Conservation (phyloP, 2,329 filamentous ascomycete species). For the Ophiostoma triangulosporum region DNA sequence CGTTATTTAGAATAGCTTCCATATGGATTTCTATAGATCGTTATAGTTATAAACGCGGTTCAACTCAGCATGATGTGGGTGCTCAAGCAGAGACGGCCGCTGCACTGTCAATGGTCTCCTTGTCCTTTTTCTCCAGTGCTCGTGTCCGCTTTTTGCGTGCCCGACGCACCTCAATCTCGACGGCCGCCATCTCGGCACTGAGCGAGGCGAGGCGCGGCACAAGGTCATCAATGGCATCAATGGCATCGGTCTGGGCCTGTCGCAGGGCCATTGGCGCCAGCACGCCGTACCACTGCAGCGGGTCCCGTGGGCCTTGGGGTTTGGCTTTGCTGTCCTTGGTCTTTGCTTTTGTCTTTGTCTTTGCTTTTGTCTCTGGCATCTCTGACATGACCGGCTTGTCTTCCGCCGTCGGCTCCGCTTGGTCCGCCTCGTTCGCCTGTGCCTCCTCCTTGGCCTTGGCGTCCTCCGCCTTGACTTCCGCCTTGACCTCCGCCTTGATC, state of each 20-base stretch:
- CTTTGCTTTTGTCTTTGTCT: neutral
- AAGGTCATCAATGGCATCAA: slow-evolving; percentile 40
- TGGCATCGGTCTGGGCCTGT: slow-evolving; percentile 45
- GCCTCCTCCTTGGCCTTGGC: neutral
- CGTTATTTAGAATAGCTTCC: too few relatives aligned
- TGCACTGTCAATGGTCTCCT: neutral
- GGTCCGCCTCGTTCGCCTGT: slow-evolving; percentile 1
- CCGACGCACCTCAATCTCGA: slow-evolving; percentile 57
- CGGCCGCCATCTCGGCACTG: slow-evolving; percentile 44
- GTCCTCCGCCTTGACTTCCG: neutral
- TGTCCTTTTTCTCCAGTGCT: slow-evolving; percentile 10
- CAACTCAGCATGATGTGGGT: neutral
- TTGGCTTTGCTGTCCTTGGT: slow-evolving; percentile 5
- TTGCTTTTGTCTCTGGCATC: neutral
- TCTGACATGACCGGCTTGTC: slow-evolving; percentile 1
- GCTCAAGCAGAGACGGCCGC: neutral
- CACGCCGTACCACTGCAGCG: slow-evolving; percentile 44
- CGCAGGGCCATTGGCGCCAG: slow-evolving; percentile 38
- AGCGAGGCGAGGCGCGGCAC: slow-evolving; percentile 44
- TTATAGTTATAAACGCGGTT: too few relatives aligned
- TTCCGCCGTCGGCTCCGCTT: neutral
- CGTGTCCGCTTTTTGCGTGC: slow-evolving; percentile 40
- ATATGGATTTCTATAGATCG: too few relatives aligned
- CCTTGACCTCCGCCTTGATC: neutral
- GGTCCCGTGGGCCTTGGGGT: slow-evolving; percentile 27